Conservation (phyloP, 2,329 filamentous ascomycete genomes). For the Aspergillus piperis region DNA sequence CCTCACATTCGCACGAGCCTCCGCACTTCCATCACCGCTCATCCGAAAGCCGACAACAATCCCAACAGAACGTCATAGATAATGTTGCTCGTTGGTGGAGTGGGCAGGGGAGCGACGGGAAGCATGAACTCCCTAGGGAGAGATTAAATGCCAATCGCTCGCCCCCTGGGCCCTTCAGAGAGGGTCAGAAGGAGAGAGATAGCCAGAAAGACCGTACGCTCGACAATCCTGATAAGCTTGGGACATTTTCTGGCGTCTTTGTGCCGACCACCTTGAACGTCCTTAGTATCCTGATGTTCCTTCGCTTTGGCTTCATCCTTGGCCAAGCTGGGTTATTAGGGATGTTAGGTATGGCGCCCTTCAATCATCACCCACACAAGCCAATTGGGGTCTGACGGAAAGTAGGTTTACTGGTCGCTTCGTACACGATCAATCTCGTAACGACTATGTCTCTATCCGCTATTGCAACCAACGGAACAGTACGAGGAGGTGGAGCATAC, state of each 20-base stretch:
- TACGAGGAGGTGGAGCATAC: constrained; percentile 83
- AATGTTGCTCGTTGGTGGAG: constrained; percentile 30
- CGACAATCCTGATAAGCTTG: constrained; percentile 62
- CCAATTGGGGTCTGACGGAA: neutral
- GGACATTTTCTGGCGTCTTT: constrained; percentile 76
- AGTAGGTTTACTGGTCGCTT: constrained; percentile 68
- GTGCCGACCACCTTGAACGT: constrained; percentile 89
- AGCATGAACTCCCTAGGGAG: constrained; percentile 12
- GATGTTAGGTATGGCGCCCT: constrained; percentile 66
- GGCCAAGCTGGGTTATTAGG: constrained; percentile 78
- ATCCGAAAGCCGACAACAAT: constrained; percentile 19
- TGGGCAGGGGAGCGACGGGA: constrained; percentile 14
- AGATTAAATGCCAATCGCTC: constrained; percentile 14
- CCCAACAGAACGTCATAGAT: constrained; percentile 27
- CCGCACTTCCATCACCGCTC: constrained; percentile 22
- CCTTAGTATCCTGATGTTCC: constrained; percentile 87
- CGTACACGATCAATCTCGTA: constrained; percentile 80
- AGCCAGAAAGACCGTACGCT: constrained; percentile 26
- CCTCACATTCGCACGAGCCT: constrained; percentile 28
- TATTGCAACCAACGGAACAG: constrained; percentile 86
- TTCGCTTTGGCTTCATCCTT: constrained; percentile 82
- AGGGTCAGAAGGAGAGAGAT: constrained; percentile 37
- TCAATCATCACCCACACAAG: neutral
- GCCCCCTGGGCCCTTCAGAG: constrained; percentile 26
- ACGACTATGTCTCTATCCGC: constrained; percentile 85